phyloP scores from a whole-genome alignment of 2,329 filamentous ascomycete genomes.

The Colletotrichum musae region DNA sequence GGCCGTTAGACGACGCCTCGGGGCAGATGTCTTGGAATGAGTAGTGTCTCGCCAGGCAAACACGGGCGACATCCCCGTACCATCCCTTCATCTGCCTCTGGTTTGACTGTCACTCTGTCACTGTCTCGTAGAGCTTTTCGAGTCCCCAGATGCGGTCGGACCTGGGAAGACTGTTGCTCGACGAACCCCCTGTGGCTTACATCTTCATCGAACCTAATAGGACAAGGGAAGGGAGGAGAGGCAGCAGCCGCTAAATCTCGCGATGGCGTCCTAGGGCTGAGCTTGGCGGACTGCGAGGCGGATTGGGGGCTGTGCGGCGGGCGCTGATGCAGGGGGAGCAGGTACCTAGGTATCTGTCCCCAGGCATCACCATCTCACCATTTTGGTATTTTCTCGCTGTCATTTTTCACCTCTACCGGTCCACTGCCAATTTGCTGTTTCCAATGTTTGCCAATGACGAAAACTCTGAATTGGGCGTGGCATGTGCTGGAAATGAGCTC shows the following conservation, averaged over 20 bases:
- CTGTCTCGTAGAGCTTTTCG: too few species aligned
- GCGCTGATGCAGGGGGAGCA: constrained; percentile 17
- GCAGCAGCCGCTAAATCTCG: constrained; percentile 13
- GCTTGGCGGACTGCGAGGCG: constrained; percentile 7
- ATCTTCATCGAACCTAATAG: background rate
- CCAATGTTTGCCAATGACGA: too few species aligned
- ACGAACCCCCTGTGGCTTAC: constrained; percentile 19
- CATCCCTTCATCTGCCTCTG: background rate
- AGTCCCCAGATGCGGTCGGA: too few species aligned
- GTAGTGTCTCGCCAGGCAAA: background rate
- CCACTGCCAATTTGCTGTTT: too few species aligned
- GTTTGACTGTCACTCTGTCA: too few species aligned
- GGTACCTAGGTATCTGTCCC: too few species aligned
- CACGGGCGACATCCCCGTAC: background rate
- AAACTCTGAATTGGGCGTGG: too few species aligned
- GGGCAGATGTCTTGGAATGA: constrained; percentile 4
- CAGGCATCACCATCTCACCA: too few species aligned
- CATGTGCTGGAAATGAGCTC: too few species aligned
- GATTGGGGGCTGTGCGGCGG: background rate
- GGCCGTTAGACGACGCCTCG: constrained; percentile 18
- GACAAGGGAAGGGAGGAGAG: background rate
- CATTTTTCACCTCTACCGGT: too few species aligned
- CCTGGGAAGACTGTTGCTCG: too few species aligned
- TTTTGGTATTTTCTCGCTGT: too few species aligned
- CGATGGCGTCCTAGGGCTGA: constrained; percentile 40